These are phyloP conservation scores for Ogataea corticis DNA, from an alignment of 805 yeast genomes.

Conservation along the genomic window DNA sequence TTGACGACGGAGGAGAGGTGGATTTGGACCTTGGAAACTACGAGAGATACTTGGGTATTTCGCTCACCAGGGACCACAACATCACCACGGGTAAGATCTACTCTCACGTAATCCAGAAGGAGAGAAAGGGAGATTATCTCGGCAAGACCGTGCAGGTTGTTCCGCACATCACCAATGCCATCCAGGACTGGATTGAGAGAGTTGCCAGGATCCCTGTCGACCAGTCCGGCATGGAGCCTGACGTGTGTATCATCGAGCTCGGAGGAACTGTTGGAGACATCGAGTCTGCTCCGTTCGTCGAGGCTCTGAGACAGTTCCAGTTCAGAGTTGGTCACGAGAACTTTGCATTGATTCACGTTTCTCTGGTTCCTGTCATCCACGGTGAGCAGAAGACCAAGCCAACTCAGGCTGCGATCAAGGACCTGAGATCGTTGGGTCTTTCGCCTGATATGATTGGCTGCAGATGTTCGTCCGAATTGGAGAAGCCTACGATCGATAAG, in stretches of 20 bases:
- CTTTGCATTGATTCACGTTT: conserved; percentile 94
- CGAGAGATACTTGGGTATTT: conserved; percentile 93
- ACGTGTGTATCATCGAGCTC: conserved; percentile 92
- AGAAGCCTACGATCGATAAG: conserved; percentile 83
- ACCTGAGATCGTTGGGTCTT: conserved; percentile 91
- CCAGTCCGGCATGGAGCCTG: conserved; percentile 83
- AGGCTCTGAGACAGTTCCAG: conserved; percentile 98
- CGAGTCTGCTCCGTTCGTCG: conserved; percentile 98
- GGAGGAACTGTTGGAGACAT: conserved; percentile 99
- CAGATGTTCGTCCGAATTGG: conserved; percentile 86
- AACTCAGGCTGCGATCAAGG: conserved; percentile 98
- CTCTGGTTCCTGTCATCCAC: conserved; percentile 95
- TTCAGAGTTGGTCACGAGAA: conserved; percentile 93
- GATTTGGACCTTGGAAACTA: conserved; percentile 98
- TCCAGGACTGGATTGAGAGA: conserved; percentile 97
- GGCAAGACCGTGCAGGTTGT: conserved; percentile 99
- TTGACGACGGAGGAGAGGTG: conserved; percentile 98
- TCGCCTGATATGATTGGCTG: conserved; percentile 97
- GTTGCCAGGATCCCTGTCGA: conserved; percentile 93
- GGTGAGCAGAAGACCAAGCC: conserved; percentile 99
- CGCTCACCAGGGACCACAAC: conserved; percentile 91
- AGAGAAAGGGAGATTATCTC: conserved; percentile 94
- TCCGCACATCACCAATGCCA: conserved; percentile 95
- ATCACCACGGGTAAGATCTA: conserved; percentile 98
- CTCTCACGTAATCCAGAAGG: conserved; percentile 89